Percentiles rank a stretch among this genome's conserved stretches.
These are phyloP conservation scores for Coniferiporia sulphurascens DNA, from an alignment of 1,284 basidiomycete genomes.

Conservation along the genomic window DNA sequence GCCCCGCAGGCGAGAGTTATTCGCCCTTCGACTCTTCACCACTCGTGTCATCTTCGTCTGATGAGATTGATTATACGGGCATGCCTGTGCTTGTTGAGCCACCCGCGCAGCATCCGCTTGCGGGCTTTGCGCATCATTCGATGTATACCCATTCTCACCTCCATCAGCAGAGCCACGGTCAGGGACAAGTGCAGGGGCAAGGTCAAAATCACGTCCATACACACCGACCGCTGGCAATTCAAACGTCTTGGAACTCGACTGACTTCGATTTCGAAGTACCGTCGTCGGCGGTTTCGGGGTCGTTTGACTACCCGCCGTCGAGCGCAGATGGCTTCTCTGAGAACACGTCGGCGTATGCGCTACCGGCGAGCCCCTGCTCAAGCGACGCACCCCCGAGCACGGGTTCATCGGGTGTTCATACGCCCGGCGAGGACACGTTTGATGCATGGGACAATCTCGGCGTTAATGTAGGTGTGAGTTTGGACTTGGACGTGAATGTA, in stretches of 20 bases:
- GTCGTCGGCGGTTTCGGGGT: neutral
- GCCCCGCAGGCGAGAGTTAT: neutral
- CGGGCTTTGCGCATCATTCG: neutral
- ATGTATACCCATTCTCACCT: neutral
- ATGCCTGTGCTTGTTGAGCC: conserved; percentile 6
- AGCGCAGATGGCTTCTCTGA: neutral
- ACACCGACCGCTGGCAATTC: neutral
- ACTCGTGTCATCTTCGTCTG: neutral
- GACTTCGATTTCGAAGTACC: neutral
- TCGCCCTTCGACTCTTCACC: neutral
- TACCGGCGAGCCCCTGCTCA: neutral
- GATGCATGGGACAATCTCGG: neutral
- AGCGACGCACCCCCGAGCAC: neutral
- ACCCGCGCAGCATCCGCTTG: neutral
- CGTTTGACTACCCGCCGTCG: neutral
- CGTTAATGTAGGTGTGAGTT: neutral
- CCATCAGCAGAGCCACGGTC: neutral
- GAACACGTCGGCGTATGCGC: neutral
- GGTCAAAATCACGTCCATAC: neutral
- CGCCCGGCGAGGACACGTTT: neutral
- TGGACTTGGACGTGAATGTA: neutral
- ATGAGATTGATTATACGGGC: neutral
- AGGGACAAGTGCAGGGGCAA: no score
- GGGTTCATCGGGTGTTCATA: neutral
- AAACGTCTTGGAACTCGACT: neutral